Evolutionary conservation across 139 green algal genomes (phyloP), one percentile per base, ranked within the genome.

Genomic region (Chlamydomonas incerta): DNA sequence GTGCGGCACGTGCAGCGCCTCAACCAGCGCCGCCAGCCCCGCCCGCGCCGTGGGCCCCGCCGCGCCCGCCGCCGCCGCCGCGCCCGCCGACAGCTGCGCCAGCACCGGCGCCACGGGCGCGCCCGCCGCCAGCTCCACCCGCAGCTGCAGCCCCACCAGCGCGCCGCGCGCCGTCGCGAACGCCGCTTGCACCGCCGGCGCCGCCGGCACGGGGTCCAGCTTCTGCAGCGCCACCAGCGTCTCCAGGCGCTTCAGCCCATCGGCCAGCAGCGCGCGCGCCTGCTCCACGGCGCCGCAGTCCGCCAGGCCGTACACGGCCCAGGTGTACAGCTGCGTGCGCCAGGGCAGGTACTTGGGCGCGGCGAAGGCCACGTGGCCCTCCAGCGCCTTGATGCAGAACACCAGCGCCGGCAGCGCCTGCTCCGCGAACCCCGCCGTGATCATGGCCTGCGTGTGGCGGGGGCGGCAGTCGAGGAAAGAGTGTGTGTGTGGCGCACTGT

Each of bases 141-240:
- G 73, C 9, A 90, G 71, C 84, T 91, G 83, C 52, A 93, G 67
- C 18, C 80, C 81, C 47, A 81, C 31, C 72, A 94, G 83, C 60
- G 72, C 87, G 65, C 73, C 62, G 47, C 82, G 81, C 26, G 90
- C 90, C n/a, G 67, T 80, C 4, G 50, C 34, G 67, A 90, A 86
- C 24, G 90, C 88, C 21, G 86, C 87, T 26, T 84, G 80, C 13
- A 92, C 83, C 18, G 87, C 87, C 14, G 87, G 83, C 37, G 83
- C 37, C 17, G 88, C 77, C n/a, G 92, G 92, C 63, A 95, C 90
- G 28, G 92, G 90, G 68, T 95, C 92, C 28, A 95, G 85, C 71
- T 84, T 81, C 66, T 95, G 92, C 52, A 93, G 82, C 57, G 84
- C 70, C 20, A 90, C 83, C 34, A 95, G 81, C 24, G 86, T 70